These are phyloP conservation scores for Ilex aquifolium DNA, from an alignment of 257 asterid species.

Conservation along the genomic window DNA sequence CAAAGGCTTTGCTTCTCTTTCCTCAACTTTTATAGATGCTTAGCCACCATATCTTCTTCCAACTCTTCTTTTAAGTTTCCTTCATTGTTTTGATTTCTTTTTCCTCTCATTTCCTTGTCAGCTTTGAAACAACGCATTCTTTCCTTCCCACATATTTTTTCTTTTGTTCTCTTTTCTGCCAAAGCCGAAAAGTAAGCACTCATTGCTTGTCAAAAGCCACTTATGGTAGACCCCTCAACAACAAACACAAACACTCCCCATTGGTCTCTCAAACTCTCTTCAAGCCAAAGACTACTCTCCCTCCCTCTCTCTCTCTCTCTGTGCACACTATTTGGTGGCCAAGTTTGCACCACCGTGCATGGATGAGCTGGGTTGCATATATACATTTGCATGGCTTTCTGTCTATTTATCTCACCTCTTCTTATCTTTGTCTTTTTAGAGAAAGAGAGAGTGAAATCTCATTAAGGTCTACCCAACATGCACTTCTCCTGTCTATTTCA, in stretches of 20 bases:
- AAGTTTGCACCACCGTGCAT: constrained; percentile 15
- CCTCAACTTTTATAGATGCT: no score
- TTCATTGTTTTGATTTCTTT: constrained; percentile 9
- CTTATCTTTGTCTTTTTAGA: background rate
- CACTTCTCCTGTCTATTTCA: constrained; percentile 9
- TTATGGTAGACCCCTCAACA: constrained; percentile 48
- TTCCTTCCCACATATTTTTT: constrained; percentile 51
- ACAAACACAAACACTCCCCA: constrained; percentile 19
- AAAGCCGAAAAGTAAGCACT: constrained; percentile 64
- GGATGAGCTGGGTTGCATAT: constrained; percentile 27
- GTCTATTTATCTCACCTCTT: constrained; percentile 6
- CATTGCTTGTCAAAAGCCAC: constrained; percentile 49
- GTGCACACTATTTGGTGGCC: background rate
- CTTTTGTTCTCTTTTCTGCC: constrained; percentile 32
- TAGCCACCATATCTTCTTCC: no score
- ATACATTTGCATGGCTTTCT: constrained; percentile 18
- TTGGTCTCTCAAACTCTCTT: constrained; percentile 14
- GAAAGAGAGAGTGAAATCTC: background rate
- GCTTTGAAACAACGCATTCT: constrained; percentile 81
- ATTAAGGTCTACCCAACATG: constrained; percentile 24
- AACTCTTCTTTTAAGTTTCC: no score
- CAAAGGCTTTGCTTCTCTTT: constrained; percentile 18
- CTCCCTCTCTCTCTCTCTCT: background rate
- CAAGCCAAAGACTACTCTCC: background rate
- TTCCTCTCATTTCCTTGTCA: constrained; percentile 19